Percentiles rank a stretch among this genome's conserved stretches.
These are phyloP conservation scores for Asterophora lycoperdoides DNA, from an alignment of 768 basidiomycete species.

Conservation along the genomic window DNA sequence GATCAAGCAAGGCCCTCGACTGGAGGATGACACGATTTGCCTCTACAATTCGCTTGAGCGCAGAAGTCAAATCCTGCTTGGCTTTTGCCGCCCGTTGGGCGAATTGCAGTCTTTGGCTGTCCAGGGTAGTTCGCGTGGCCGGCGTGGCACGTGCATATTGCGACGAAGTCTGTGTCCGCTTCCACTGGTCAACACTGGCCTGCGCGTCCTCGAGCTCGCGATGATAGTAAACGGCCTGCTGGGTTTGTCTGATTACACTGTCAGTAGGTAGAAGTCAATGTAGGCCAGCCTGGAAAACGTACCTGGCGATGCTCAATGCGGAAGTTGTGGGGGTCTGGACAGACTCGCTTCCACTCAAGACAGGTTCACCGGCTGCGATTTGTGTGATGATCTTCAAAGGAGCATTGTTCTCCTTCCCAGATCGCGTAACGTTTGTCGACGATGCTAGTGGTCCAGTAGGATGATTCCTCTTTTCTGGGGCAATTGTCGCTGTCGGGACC, in stretches of 20 bases:
- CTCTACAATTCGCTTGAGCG: constrained; percentile 21
- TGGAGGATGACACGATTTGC: constrained; percentile 22
- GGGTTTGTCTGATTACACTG: constrained; percentile 20
- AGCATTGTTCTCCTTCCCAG: not conserved
- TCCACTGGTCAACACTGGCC: constrained; percentile 26
- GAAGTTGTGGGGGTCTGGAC: not conserved
- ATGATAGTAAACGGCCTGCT: constrained; percentile 25
- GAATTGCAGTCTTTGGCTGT: constrained; percentile 16
- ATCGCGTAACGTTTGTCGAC: not conserved
- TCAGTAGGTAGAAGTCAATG: not conserved
- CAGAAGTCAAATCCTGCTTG: constrained; percentile 18
- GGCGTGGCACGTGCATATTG: constrained; percentile 25
- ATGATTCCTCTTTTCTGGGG: not conserved
- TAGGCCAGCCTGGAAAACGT: constrained; percentile 3
- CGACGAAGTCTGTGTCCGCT: constrained; percentile 25
- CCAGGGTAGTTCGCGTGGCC: constrained; percentile 25
- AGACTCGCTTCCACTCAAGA: constrained; percentile 6
- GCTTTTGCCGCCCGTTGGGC: constrained; percentile 15
- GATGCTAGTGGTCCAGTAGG: constrained; percentile 1
- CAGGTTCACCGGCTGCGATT: constrained; percentile 6
- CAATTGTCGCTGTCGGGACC: not conserved
- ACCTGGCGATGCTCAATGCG: constrained; percentile 20
- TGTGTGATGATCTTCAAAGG: constrained; percentile 11
- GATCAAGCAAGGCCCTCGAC: not conserved
- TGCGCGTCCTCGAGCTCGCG: constrained; percentile 19